These are phyloP conservation scores for Axilococcus clingmanii DNA, from an alignment of 139 green algal genomes.

Conservation along the genomic window DNA sequence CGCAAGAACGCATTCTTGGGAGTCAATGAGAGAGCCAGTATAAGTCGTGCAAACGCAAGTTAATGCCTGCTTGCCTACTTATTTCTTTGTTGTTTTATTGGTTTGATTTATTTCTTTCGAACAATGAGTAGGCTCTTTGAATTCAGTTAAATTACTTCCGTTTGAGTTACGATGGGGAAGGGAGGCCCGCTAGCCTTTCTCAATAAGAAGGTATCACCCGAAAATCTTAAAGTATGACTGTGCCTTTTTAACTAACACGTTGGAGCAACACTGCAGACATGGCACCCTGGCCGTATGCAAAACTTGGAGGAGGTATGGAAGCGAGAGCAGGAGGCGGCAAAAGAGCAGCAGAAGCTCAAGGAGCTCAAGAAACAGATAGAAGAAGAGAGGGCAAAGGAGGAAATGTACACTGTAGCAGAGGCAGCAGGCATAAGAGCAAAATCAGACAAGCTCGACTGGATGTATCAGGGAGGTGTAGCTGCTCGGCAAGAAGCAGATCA, in stretches of 20 bases:
- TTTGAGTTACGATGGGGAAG: slow-evolving; percentile 18
- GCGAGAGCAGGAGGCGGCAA: slow-evolving; percentile 60
- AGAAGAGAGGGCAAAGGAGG: slow-evolving; percentile 69
- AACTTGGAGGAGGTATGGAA: slow-evolving; percentile 92
- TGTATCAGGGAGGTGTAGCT: slow-evolving; percentile 80
- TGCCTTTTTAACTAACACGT: neutral
- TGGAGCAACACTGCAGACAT: slow-evolving; percentile 32
- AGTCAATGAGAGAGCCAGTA: too few species aligned
- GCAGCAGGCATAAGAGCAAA: slow-evolving; percentile 48
- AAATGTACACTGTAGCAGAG: slow-evolving; percentile 58
- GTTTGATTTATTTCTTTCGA: too few species aligned
- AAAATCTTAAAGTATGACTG: neutral
- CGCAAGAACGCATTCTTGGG: too few species aligned
- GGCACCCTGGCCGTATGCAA: slow-evolving; percentile 58
- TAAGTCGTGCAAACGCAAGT: too few species aligned
- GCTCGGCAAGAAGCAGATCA: slow-evolving; percentile 69
- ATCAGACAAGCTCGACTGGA: slow-evolving; percentile 85
- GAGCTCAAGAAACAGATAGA: slow-evolving; percentile 79
- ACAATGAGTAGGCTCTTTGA: neutral
- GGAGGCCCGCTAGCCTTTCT: slow-evolving; percentile 57
- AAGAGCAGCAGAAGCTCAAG: slow-evolving; percentile 71
- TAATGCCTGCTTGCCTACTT: too few species aligned
- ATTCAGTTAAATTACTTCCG: slow-evolving; percentile 2
- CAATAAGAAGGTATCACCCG: slow-evolving; percentile 67
- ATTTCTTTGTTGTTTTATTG: too few species aligned